Base-by-base conservation (phyloP, 2,329 filamentous ascomycete species). In the Aspergillus neoniger region DNA sequence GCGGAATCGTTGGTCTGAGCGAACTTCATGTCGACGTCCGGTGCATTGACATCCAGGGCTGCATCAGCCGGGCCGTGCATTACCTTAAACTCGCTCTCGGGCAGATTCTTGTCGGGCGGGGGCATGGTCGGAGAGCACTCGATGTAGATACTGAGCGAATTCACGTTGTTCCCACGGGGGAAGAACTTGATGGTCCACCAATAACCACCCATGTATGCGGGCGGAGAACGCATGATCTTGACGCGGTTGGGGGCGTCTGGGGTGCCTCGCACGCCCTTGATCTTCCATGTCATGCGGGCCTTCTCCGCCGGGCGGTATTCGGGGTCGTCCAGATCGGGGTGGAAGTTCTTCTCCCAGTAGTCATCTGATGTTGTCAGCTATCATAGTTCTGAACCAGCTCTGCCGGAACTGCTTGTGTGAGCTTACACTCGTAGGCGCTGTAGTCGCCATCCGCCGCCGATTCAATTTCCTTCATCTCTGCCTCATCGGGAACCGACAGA, bases 161-260 rank as follows among this genome's bases (percentile, higher is more conserved):
- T 80, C 2, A 83, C 81, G 64, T 83, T 82, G 67, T 88, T 86
- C 19, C 86, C 86, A 48, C 81, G 81, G 2, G 86, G 86, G 65
- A 85, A 88, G 69, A 88, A 85, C 71, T 88, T 88, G 76, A 88
- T 84, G 58, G 83, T 85, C 86, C 86, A 88, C 69, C 87, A 85
- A 62, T 84, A 82, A 19, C 84, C 85, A 19, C 84, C 86, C 59
- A 88, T 77, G 25, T 74, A 80, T 10, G 85, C 82, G 5, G 80
- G 70, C 0, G 81, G 83, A 5, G 86, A 88, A 30, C 81, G 82
- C 81, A 88, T 85, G 63, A 88, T 77, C 43, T 81, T 78, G 39
- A 83, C 81, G 44, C 80, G 80, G 67, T 88, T 88, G 2, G 85
- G 86, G 3, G 81, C 81, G 52, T 87, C 84, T 54, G 79, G 82